A percentile compares a stretch with the other conserved stretches of the same genome.
These are phyloP conservation scores for Ilex aquifolium DNA, from an alignment of 257 asterid species.

Conservation along the genomic window DNA sequence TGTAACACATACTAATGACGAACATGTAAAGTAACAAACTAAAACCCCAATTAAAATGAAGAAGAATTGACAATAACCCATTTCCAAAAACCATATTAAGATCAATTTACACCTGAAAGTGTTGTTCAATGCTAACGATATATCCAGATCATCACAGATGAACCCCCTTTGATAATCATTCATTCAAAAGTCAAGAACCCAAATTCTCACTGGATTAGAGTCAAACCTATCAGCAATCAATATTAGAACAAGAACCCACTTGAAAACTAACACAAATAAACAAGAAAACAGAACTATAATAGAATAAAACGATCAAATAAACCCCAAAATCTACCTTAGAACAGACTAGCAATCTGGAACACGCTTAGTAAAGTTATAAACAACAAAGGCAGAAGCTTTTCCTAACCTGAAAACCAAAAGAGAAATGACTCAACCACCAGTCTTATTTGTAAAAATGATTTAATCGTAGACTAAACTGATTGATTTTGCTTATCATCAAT, in stretches of 20 bases:
- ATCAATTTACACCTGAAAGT: constrained; percentile 28
- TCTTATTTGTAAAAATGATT: constrained; percentile 19
- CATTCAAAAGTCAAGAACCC: constrained; percentile 15
- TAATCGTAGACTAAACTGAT: no score
- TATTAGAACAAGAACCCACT: constrained; percentile 25
- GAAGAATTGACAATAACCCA: constrained; percentile 4
- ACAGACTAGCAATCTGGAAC: not conserved
- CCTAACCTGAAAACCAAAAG: constrained; percentile 20
- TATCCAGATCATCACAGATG: constrained; percentile 16
- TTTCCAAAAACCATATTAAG: constrained; percentile 12
- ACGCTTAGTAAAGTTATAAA: constrained; percentile 2
- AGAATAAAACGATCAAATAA: constrained; percentile 17
- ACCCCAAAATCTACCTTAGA: constrained; percentile 11
- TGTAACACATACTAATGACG: not conserved
- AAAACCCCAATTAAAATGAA: constrained; percentile 1
- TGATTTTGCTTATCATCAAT: no score
- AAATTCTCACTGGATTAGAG: constrained; percentile 14
- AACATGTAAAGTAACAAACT: not conserved
- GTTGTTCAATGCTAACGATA: constrained; percentile 12
- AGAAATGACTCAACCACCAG: constrained; percentile 13
- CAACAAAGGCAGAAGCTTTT: constrained; percentile 14
- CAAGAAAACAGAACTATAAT: constrained; percentile 8
- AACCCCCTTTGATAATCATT: constrained; percentile 15
- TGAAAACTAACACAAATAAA: constrained; percentile 10
- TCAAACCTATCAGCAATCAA: constrained; percentile 22